phyloP scores from a whole-genome alignment of 805 yeast species.

The Pichia kluyveri region DNA sequence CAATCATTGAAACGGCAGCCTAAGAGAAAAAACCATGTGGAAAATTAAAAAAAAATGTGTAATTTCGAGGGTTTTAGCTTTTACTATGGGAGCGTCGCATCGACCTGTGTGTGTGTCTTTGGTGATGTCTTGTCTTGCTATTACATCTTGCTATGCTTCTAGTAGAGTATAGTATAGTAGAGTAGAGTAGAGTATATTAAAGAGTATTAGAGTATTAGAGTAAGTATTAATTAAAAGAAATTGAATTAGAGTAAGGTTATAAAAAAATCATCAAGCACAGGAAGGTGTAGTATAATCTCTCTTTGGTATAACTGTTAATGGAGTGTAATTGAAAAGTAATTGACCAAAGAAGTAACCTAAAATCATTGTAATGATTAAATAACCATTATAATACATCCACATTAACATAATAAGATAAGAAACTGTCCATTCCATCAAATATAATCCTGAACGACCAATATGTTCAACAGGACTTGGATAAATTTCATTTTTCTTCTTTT shows the following conservation, averaged over 20 bases:
- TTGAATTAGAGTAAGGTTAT: not conserved
- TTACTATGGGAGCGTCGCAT: no score
- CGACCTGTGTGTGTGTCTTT: no score
- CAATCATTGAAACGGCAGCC: no score
- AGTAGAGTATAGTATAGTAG: no score
- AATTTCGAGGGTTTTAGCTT: no score
- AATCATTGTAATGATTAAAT: conserved; percentile 52
- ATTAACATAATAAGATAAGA: conserved; percentile 61
- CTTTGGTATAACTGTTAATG: conserved; percentile 14
- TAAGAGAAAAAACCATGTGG: no score
- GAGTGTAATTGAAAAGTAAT: conserved; percentile 32
- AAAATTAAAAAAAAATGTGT: no score
- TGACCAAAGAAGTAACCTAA: conserved; percentile 55
- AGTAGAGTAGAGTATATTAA: no score
- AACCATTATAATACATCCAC: conserved; percentile 71
- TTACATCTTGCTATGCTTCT: no score
- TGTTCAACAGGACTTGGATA: conserved; percentile 44
- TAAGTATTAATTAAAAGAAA: no score
- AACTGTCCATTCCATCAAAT: conserved; percentile 53
- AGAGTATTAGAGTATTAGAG: not conserved
- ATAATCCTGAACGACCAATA: conserved; percentile 37
- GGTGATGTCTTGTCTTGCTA: no score
- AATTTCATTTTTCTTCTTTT: conserved; percentile 4
- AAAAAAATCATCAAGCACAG: not conserved
- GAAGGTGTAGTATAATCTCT: conserved; percentile 1